A percentile compares a stretch with the other conserved stretches of the same genome.
phyloP scores from a whole-genome alignment of 768 basidiomycete genomes.

The Chalciporus chontae region DNA sequence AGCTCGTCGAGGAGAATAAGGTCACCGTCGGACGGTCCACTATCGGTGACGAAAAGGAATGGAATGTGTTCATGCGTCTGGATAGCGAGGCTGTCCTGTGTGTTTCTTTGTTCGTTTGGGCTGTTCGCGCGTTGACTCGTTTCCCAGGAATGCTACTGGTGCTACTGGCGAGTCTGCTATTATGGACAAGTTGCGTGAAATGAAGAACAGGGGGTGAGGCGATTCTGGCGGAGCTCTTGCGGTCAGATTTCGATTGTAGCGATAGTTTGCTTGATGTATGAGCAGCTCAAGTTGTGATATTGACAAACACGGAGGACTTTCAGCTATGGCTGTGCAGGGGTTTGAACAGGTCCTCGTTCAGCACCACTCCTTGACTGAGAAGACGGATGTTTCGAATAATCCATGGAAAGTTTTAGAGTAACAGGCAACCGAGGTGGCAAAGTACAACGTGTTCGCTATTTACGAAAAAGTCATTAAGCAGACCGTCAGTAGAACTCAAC shows the following conservation, averaged over 20 bases:
- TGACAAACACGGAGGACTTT: background rate
- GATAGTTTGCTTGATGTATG: too few species aligned
- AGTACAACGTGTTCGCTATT: background rate
- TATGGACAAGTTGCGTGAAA: constrained; percentile 72
- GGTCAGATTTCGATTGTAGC: constrained; percentile 4
- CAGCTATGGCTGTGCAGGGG: background rate
- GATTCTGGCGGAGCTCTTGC: background rate
- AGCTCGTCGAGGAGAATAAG: constrained; percentile 54
- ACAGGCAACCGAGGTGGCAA: background rate
- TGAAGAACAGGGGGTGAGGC: constrained; percentile 79
- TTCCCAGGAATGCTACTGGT: constrained; percentile 47
- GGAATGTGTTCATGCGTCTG: constrained; percentile 95
- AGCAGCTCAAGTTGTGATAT: background rate
- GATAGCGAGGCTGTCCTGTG: constrained; percentile 60
- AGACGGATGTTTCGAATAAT: background rate
- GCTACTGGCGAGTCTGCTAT: constrained; percentile 44
- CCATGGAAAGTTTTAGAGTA: background rate
- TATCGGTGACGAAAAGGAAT: constrained; percentile 89
- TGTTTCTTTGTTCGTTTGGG: constrained; percentile 20
- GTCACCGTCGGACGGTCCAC: constrained; percentile 80
- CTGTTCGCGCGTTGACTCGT: background rate
- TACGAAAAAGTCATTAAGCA: constrained; percentile 10
- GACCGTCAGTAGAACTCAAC: constrained; percentile 1
- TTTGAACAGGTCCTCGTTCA: background rate
- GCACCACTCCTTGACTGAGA: background rate